Conservation (phyloP, 306 rosid genomes). For the Geum urbanum region DNA sequence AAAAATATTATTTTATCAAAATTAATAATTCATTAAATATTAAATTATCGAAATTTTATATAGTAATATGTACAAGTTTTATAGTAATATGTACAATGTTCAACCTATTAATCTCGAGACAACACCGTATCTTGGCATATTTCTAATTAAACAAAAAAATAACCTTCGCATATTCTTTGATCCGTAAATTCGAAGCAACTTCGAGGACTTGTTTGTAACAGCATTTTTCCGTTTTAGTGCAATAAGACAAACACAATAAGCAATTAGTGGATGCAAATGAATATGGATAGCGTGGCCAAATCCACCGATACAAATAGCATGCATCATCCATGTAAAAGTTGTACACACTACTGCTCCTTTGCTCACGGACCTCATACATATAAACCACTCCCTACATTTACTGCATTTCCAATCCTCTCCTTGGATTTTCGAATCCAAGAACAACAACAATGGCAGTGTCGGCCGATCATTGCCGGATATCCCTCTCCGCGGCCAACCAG, state of each 20-base stretch:
- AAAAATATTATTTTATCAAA: no score
- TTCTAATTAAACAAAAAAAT: neutral
- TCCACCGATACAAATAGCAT: slow-evolving; percentile 27
- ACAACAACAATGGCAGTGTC: slow-evolving; percentile 29
- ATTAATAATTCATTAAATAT: no score
- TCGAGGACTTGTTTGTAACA: slow-evolving; percentile 17
- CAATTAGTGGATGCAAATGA: slow-evolving; percentile 43
- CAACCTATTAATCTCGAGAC: no score
- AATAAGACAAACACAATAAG: slow-evolving; percentile 9
- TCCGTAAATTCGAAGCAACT: slow-evolving; percentile 16
- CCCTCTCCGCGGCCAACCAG: slow-evolving; percentile 27
- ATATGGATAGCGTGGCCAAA: slow-evolving; percentile 41
- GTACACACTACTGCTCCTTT: neutral
- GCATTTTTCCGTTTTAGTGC: no score
- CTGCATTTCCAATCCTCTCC: slow-evolving; percentile 18
- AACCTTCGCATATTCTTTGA: slow-evolving; percentile 25
- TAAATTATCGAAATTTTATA: no score
- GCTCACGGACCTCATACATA: neutral
- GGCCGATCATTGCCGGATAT: slow-evolving; percentile 37
- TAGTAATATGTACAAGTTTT: no score
- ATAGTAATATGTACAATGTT: no score
- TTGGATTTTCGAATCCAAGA: neutral
- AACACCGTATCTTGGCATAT: no score
- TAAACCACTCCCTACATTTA: neutral
- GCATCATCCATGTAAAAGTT: slow-evolving; percentile 29